These are phyloP conservation scores for Laetiporus sulphureus DNA, from an alignment of 1,284 basidiomycete genomes.

Conservation along the genomic window DNA sequence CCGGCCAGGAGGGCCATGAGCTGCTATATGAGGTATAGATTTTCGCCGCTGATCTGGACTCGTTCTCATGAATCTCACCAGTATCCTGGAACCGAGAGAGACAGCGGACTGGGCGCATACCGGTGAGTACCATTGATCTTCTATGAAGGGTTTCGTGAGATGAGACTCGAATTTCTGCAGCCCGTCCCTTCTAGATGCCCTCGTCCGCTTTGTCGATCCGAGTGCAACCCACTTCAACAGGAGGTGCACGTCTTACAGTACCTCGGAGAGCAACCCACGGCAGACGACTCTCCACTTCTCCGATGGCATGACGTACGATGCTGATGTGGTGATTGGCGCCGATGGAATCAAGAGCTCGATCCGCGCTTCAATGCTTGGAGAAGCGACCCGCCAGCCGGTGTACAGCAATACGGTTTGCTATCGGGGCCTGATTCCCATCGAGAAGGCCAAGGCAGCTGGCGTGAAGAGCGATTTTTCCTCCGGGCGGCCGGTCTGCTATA, in stretches of 20 bases:
- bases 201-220: slow-evolving; percentile 39
- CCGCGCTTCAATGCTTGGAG: slow-evolving; percentile 31
- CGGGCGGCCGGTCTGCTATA: slow-evolving; percentile 31
- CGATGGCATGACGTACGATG: slow-evolving; percentile 38
- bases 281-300: slow-evolving; percentile 33
- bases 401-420: slow-evolving; percentile 43
- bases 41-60: neutral
- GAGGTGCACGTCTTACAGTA: slow-evolving; percentile 36
- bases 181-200: slow-evolving; percentile 41
- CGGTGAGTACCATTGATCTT: slow-evolving; percentile 15
- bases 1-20: slow-evolving; percentile 36
- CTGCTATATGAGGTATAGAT: slow-evolving; percentile 37
- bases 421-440: slow-evolving; percentile 36
- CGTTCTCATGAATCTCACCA: neutral
- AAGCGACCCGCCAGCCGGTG: slow-evolving; percentile 21
- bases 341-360: slow-evolving; percentile 46
- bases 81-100: slow-evolving; percentile 16
- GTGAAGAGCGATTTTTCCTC: slow-evolving; percentile 32
- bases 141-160: neutral
- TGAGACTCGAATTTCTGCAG: slow-evolving; percentile 19
- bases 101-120: slow-evolving; percentile 28
- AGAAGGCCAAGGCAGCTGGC: slow-evolving; percentile 32
- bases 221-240: slow-evolving; percentile 41
- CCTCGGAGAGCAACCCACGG: slow-evolving; percentile 17
- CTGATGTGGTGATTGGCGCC: slow-evolving; percentile 47